Base-by-base conservation (phyloP, 768 basidiomycete genomes). In the Rhodotorula paludigena region DNA sequence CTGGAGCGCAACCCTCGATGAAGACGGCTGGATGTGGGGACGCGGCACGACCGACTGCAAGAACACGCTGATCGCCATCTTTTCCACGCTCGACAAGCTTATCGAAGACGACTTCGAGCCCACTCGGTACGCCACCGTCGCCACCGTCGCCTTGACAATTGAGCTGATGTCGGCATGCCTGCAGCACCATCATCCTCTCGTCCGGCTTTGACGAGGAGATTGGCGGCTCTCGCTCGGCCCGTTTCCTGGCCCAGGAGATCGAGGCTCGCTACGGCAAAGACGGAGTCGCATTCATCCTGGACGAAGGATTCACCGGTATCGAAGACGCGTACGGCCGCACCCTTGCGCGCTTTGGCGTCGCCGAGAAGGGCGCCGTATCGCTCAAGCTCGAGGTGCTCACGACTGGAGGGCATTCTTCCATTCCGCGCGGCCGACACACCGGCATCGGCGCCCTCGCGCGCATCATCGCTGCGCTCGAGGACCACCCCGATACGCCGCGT, bases 351-450 rank as follows among this genome's bases (percentile, higher is more conserved):
- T 68, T 80, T 28, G 79, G 78, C 0, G 76, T 78, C 73, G 79
- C 77, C 3, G 80, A 80, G 68, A 81, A 81, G 76, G 90, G 90
- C 16, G 84, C 82, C 62, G 51, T 87, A 15, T 82, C 89, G 74
- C 82, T 86, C 25, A 80, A 78, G 21, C 80, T 91, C n/a, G 82
- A 85, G 63, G 85, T 92, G 14, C 78, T 82, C 21, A 80, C 86
- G 0, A 81, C 85, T 0, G 91, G 92, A 10, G 92, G 92, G 0
- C 92, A 93, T 77, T 92, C 90, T 0, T 89, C 87, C 73, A 79
- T 91, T 21, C 92, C 92, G 23, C 89, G 89, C 23, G 57, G 57
- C 5, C 74, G 79, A 5, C 90, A 96, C 72, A 94, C 91, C 5
- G 77, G 72, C 36, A 90, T 94, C 63, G 90, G 92, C 16, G 86